Evolutionary conservation across 2,329 filamentous ascomycete species (phyloP).

Genomic region (Colletotrichum musae): DNA sequence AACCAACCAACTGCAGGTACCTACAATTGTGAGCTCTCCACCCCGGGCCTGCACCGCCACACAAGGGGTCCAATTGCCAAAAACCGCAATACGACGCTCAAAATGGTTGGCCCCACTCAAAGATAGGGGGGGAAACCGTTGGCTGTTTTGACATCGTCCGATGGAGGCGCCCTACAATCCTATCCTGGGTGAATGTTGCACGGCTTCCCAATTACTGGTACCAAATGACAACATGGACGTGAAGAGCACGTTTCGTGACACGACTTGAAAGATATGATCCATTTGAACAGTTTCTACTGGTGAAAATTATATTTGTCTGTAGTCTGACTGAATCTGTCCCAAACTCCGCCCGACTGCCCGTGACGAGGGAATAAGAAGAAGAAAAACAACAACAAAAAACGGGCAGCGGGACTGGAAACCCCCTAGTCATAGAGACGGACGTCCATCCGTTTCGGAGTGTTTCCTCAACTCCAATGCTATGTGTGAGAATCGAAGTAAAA

Average conservation of each 20-base stretch:
- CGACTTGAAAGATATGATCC: conserved; percentile 12
- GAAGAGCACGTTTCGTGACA: not conserved
- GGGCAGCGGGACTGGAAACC: not conserved
- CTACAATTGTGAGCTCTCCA: conserved; percentile 16
- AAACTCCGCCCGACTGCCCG: conserved; percentile 19
- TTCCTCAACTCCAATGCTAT: conserved; percentile 35
- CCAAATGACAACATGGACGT: not conserved
- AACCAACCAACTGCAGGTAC: not conserved
- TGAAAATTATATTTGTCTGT: conserved; percentile 21
- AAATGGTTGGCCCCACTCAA: conserved; percentile 1
- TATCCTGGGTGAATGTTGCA: not conserved
- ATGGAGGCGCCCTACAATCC: conserved; percentile 1
- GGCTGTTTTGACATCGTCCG: conserved; percentile 18
- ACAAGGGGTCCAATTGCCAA: conserved; percentile 21
- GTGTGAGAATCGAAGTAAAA: conserved; percentile 33
- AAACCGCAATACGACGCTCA: conserved; percentile 6
- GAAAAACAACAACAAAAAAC: not conserved
- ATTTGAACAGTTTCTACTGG: conserved; percentile 19
- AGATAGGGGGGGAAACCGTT: conserved; percentile 21
- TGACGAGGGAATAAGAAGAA: not conserved
- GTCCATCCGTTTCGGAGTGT: conserved; percentile 13
- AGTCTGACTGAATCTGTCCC: conserved; percentile 11
- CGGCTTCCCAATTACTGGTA: not conserved
- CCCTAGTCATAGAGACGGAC: conserved; percentile 30
- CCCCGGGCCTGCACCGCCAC: conserved; percentile 28